Conservation (phyloP, 306 rosid genomes). For the Quercus robur region DNA sequence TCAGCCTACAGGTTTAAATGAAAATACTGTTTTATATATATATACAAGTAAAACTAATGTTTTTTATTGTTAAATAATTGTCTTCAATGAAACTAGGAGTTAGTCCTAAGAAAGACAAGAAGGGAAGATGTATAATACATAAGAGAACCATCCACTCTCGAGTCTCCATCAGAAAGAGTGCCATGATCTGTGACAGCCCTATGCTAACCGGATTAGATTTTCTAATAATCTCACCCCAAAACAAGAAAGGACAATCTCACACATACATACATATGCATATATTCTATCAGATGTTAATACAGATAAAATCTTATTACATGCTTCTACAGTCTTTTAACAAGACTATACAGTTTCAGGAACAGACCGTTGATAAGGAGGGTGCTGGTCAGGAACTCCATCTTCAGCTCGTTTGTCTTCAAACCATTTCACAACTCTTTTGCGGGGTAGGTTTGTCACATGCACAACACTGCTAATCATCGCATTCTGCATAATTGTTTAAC, state of each 20-base stretch:
- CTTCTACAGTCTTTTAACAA: constrained; percentile 1
- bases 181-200: not conserved
- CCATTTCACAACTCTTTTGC: constrained; percentile 79
- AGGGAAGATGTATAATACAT: too few species aligned
- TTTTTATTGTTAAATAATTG: too few species aligned
- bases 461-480: constrained; percentile 77
- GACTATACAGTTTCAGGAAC: constrained; percentile 28
- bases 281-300: not conserved
- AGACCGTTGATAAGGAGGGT: constrained; percentile 58
- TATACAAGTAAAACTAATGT: too few species aligned
- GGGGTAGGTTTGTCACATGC: constrained; percentile 85
- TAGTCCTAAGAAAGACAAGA: too few species aligned
- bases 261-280: too few species aligned
- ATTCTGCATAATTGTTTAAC: constrained; percentile 53
- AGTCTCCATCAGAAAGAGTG: not conserved
- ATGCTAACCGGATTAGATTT: too few species aligned
- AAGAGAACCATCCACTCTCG: not conserved
- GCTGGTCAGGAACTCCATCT: constrained; percentile 73
- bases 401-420: constrained; percentile 85
- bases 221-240: too few species aligned
- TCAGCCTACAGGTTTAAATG: too few species aligned
- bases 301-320: not conserved
- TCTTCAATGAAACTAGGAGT: too few species aligned
- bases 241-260: too few species aligned
- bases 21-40: too few species aligned